Evolutionary conservation across 2,329 filamentous ascomycete species (phyloP), one percentile per base, ranked within the genome.

Genomic region (Piedraia hortae): DNA sequence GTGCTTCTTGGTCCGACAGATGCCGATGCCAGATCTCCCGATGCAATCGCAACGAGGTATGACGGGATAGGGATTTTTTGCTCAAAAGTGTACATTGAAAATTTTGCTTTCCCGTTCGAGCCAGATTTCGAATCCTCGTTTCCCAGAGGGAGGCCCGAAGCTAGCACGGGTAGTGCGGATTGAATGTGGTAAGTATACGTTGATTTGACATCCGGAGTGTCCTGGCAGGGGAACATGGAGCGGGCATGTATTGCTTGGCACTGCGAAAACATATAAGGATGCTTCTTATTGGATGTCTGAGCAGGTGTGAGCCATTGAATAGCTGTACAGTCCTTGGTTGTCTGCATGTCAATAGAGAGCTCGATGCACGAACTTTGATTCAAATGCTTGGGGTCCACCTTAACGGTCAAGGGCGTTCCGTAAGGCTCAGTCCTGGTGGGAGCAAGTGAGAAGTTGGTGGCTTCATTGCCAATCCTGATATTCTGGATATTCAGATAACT

Each of bases 241-340:
- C 85, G 67, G 19, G 75, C 77, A 39, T 93, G 80, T 38, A 91
- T 93, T 24, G 82, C 80, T 53, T 97, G 82, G 45, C 80, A 90
- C 52, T 93, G 85, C 19, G 75, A 88, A 53, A 93, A 93, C 67
- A 93, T 82, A 48, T 91, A 93, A 1, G 82, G 82, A 34, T 88
- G 72, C 47, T 78, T 85, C 53, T 78, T 80, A 59, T 89, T 91
- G 26, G 74, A 77, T 1, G 85, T 93, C 51, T 93, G 85, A 14
- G 70, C 71, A 2, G 78, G 77, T 1, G 73, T 80, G 45, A 97
- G 59, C 82, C 85, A 97, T 48, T 93, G 82, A 29, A 97, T 54
- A 6, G 82, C 82, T 6, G 80, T 89, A 46, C 82, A 91, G 37
- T 73, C 61, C 22, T 71, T 60, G 1, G 85, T 93, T 4, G 85